Evolutionary conservation across 768 basidiomycete species (phyloP).

Genomic region (Macrocybe gigantea): DNA sequence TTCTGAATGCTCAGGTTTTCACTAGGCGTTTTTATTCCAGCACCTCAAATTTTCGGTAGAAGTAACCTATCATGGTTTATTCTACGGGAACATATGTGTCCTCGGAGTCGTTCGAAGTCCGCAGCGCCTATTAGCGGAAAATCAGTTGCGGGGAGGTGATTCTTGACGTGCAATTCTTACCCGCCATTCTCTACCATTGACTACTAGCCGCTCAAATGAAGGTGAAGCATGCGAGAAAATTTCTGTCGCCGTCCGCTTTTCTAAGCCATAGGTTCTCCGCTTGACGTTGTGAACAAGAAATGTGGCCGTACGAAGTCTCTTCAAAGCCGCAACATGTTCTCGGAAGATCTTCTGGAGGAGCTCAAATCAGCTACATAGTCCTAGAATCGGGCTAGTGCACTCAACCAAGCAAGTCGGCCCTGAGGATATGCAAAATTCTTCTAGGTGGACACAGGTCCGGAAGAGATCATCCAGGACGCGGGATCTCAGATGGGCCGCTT

Average conservation of each 20-base stretch:
- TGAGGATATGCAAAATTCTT: slow-evolving; percentile 26
- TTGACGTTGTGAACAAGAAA: slow-evolving; percentile 28
- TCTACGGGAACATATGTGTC: no score
- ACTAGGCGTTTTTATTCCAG: no score
- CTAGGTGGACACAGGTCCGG: slow-evolving; percentile 23
- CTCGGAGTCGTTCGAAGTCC: no score
- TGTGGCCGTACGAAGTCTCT: slow-evolving; percentile 23
- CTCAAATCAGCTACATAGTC: neutral
- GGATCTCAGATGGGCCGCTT: neutral
- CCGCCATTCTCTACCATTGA: slow-evolving; percentile 30
- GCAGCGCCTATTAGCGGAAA: no score
- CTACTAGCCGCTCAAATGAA: slow-evolving; percentile 20
- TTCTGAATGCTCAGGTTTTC: no score
- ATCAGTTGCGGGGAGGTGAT: no score
- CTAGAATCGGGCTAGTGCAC: slow-evolving; percentile 4
- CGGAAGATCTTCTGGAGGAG: slow-evolving; percentile 18
- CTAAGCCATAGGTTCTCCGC: slow-evolving; percentile 11
- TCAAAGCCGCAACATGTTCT: slow-evolving; percentile 12
- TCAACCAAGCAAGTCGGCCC: slow-evolving; percentile 25
- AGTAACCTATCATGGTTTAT: no score
- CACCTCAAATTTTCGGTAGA: no score
- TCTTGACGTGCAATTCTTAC: slow-evolving; percentile 10
- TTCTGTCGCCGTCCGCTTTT: slow-evolving; percentile 15
- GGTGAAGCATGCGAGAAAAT: slow-evolving; percentile 18
- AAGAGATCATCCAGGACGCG: slow-evolving; percentile 19